Conservation (phyloP, 352 stramenopile species). For the Halophytophthora batemanensis region DNA sequence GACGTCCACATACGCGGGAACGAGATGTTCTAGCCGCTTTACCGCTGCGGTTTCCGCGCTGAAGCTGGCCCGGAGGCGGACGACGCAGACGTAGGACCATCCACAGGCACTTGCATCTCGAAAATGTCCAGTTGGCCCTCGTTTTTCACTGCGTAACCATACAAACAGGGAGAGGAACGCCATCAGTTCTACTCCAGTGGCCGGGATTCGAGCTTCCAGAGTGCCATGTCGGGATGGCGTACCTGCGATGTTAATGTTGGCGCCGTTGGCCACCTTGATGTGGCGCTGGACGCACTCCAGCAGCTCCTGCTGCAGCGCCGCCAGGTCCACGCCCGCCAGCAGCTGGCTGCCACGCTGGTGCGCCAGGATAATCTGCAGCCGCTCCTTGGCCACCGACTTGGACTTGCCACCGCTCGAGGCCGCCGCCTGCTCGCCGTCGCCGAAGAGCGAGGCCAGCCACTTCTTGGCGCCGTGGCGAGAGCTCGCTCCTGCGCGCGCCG, state of each 20-base stretch:
- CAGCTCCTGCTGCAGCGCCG: constrained; percentile 75
- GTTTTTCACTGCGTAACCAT: constrained; percentile 62
- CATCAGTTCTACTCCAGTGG: constrained; percentile 1
- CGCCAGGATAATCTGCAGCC: constrained; percentile 87
- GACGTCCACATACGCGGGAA: no score
- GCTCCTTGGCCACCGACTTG: constrained; percentile 85
- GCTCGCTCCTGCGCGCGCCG: constrained; percentile 38
- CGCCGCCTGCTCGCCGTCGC: constrained; percentile 35
- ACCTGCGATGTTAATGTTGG: constrained; percentile 89
- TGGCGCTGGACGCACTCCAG: constrained; percentile 86
- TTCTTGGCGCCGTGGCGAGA: constrained; percentile 67
- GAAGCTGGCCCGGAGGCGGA: neutral
- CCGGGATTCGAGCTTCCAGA: no score
- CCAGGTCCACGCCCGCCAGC: constrained; percentile 79
- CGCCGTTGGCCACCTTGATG: constrained; percentile 82
- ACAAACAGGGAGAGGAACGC: neutral
- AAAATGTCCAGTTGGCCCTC: constrained; percentile 88
- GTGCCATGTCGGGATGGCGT: neutral
- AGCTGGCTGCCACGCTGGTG: constrained; percentile 84
- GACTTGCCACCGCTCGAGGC: constrained; percentile 33
- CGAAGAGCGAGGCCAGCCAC: constrained; percentile 76
- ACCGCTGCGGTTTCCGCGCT: constrained; percentile 17
- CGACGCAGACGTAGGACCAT: constrained; percentile 30
- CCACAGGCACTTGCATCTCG: constrained; percentile 88
- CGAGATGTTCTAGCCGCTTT: constrained; percentile 5